These are phyloP conservation scores for Raddia distichophylla DNA, from an alignment of 176 grass and related monocot genomes.

Conservation along the genomic window DNA sequence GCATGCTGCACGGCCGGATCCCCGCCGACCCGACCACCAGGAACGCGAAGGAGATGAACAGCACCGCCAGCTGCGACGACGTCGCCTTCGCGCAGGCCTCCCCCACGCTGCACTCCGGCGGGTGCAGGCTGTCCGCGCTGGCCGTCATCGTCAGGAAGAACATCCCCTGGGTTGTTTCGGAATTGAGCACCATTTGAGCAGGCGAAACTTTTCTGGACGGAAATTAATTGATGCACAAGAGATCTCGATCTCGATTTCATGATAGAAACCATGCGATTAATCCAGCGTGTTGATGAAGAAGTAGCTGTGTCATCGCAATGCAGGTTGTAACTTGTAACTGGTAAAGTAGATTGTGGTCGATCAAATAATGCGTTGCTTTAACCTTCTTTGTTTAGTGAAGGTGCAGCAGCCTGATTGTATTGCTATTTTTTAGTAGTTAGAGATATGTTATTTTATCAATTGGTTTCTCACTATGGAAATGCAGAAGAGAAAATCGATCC, in stretches of 20 bases:
- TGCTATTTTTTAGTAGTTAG: background rate
- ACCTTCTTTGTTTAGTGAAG: no score
- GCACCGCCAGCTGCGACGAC: constrained; percentile 60
- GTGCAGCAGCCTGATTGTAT: no score
- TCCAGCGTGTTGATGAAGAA: background rate
- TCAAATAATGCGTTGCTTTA: no score
- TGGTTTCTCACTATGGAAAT: background rate
- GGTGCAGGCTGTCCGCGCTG: constrained; percentile 61
- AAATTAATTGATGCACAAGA: background rate
- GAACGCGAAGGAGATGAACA: constrained; percentile 72
- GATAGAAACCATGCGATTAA: no score
- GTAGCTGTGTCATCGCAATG: background rate
- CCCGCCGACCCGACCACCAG: constrained; percentile 72
- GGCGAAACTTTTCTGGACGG: background rate
- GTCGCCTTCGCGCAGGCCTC: constrained; percentile 56
- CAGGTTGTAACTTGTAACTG: no score
- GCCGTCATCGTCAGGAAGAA: constrained; percentile 79
- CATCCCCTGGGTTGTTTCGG: constrained; percentile 60
- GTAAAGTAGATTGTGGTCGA: no score
- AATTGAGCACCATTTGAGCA: no score
- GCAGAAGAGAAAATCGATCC: background rate
- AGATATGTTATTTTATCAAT: background rate
- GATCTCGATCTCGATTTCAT: background rate
- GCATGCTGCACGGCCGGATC: constrained; percentile 91
- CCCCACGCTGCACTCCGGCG: constrained; percentile 43